phyloP scores from a whole-genome alignment of 306 rosid species.

The Cajanus cajan region DNA sequence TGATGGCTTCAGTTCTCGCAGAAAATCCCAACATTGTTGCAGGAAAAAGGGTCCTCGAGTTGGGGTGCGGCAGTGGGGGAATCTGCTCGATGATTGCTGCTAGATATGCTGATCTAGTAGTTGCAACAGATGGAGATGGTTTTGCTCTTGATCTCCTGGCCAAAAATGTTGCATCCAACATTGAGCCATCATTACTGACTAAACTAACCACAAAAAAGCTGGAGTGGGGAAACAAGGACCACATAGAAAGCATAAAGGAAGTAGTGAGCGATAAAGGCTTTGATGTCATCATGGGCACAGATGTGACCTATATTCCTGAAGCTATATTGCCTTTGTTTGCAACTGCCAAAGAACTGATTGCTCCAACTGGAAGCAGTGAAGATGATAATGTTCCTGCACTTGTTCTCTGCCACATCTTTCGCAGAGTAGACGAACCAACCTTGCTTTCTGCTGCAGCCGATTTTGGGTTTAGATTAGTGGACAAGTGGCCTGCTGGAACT shows the following conservation, averaged over 20 bases:
- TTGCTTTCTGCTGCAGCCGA: conserved; percentile 62
- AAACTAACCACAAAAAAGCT: conserved; percentile 52
- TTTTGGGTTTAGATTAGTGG: conserved; percentile 64
- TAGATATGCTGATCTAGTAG: conserved; percentile 55
- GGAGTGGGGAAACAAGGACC: conserved; percentile 73
- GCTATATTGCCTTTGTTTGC: conserved; percentile 78
- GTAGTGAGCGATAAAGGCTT: conserved; percentile 47
- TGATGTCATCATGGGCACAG: conserved; percentile 83
- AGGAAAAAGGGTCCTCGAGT: conserved; percentile 76
- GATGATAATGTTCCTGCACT: conserved; percentile 41
- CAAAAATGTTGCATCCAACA: conserved; percentile 64
- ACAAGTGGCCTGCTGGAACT: conserved; percentile 61
- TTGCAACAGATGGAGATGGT: conserved; percentile 85
- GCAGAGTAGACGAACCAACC: conserved; percentile 74
- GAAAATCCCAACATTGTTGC: conserved; percentile 71
- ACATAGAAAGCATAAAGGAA: conserved; percentile 65
- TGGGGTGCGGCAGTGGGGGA: conserved; percentile 88
- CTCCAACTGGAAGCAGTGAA: conserved; percentile 31
- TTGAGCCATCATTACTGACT: conserved; percentile 40
- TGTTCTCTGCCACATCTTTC: conserved; percentile 77
- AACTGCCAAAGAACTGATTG: conserved; percentile 70
- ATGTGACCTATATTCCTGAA: conserved; percentile 76
- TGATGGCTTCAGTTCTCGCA: conserved; percentile 78
- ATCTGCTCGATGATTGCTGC: conserved; percentile 86
- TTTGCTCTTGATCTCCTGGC: conserved; percentile 61